Percentiles rank a stretch among this genome's conserved stretches.
These are phyloP conservation scores for Tuber magnatum DNA, from an alignment of 495 filamentous ascomycete genomes.

Conservation along the genomic window DNA sequence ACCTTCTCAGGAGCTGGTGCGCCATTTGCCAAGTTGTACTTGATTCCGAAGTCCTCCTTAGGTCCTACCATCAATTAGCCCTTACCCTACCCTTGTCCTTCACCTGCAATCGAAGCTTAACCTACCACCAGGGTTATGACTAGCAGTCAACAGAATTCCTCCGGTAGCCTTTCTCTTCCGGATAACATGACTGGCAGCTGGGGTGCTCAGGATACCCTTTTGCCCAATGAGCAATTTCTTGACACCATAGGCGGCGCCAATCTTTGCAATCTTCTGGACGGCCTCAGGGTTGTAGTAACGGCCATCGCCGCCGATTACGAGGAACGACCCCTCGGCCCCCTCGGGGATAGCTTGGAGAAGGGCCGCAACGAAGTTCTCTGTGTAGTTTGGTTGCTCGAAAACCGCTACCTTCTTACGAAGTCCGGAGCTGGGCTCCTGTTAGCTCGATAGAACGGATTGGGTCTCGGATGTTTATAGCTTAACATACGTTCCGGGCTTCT, in stretches of 20 bases:
- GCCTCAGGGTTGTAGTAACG: constrained; percentile 96
- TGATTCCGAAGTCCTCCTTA: constrained; percentile 93
- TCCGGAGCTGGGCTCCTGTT: constrained; percentile 62
- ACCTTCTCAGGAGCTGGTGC: constrained; percentile 90
- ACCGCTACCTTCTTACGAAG: constrained; percentile 97
- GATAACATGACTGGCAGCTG: constrained; percentile 91
- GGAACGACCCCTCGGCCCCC: constrained; percentile 74
- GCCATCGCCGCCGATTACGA: constrained; percentile 96
- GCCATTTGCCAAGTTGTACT: constrained; percentile 95
- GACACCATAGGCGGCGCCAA: constrained; percentile 91
- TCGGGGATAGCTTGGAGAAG: constrained; percentile 95
- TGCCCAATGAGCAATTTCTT: constrained; percentile 97
- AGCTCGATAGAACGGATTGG: constrained; percentile 24
- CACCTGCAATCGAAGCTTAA: constrained; percentile 19
- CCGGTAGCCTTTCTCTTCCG: constrained; percentile 88
- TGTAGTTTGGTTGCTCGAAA: constrained; percentile 92
- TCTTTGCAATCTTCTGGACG: constrained; percentile 93
- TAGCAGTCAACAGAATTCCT: constrained; percentile 92
- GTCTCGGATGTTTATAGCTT: constrained; percentile 5
- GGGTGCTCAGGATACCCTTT: constrained; percentile 91
- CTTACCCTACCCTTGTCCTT: background rate
- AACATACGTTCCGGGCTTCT: constrained; percentile 98
- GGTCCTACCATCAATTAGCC: constrained; percentile 56
- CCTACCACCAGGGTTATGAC: constrained; percentile 95
- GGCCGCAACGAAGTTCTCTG: constrained; percentile 87